Evolutionary conservation across 371 early-diverging fungal genomes (phyloP), one percentile per base, ranked within the genome.

Genomic region (Actinomucor elegans): DNA sequence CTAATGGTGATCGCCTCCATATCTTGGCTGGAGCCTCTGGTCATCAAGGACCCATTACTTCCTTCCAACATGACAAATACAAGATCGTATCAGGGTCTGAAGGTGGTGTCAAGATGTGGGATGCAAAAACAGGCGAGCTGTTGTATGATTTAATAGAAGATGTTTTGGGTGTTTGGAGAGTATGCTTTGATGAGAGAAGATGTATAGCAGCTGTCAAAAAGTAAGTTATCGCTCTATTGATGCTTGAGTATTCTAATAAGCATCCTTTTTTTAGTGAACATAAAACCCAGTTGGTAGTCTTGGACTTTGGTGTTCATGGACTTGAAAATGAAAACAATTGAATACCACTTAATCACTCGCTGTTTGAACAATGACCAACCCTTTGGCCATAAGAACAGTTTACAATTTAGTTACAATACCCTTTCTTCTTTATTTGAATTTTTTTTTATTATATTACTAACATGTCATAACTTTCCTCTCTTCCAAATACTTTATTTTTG

Each of bases 41-140:
- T 61, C 94, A 95, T 64, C 59, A 75, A 17, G 90, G 86, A 0
- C 95, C 98, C 5, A 96, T 97, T 48, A 98, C 96, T 0, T 94
- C 96, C 45, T 92, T 98, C 77, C 94, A 95, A 57, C 92, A 94
- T 64, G 94, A 97, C 60, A 82, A 79, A 14, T 71, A 83, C 27
- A 93, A 91, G 49, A 85, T 96, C 15, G 89, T 97, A 7, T 91
- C 92, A 17, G 96, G 98, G 0, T 90, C 92, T 11, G 97, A 94
- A 48, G 90, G 90, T 12, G 91, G 90, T 0, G 75, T 97, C 18
- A 96, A 96, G 63, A 79, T 97, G 69, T 97, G 97, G 96, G 92
- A 98, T 64, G 94, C 94, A 56, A 61, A 86, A 55, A 75, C 87
- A 18, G 94, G 94, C 20, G 66, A 80, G 24, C 79, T 86, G 45